Evolutionary conservation across 2,329 filamentous ascomycete species (phyloP).

Genomic region (Gremmenia infestans): DNA sequence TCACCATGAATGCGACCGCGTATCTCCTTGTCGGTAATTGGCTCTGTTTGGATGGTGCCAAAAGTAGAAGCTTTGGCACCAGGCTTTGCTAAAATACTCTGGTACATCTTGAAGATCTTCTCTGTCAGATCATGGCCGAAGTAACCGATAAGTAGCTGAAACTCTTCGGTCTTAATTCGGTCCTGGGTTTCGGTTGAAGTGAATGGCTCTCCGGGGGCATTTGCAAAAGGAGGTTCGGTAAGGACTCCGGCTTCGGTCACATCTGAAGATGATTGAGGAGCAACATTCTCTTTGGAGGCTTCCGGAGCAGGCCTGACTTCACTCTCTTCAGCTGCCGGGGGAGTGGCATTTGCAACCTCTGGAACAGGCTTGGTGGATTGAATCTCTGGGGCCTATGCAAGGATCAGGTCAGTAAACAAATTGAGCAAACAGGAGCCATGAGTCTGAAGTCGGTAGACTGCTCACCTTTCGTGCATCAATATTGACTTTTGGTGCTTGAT

Average conservation of each 20-base stretch:
- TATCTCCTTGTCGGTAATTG: constrained; percentile 54
- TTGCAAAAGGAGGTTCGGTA: neutral
- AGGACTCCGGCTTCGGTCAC: neutral
- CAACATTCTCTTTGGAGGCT: neutral
- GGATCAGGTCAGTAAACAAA: neutral
- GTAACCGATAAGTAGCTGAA: constrained; percentile 36
- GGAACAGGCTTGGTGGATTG: neutral
- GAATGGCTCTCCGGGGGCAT: neutral
- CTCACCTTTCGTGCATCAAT: constrained; percentile 10
- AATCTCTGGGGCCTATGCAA: neutral
- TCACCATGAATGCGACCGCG: constrained; percentile 55
- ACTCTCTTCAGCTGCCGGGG: neutral
- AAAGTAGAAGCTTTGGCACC: constrained; percentile 52
- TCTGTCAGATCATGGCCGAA: constrained; percentile 48
- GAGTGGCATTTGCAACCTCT: neutral
- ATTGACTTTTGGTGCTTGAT: constrained; percentile 14
- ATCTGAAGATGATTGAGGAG: neutral
- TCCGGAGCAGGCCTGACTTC: neutral
- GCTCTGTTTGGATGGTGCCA: constrained; percentile 45
- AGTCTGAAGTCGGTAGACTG: neutral
- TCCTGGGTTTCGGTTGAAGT: neutral
- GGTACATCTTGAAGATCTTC: constrained; percentile 50
- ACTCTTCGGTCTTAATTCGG: constrained; percentile 39
- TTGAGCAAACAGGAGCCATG: neutral
- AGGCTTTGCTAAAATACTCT: constrained; percentile 47